These are phyloP conservation scores for Lepiota subincarnata DNA, from an alignment of 768 basidiomycete genomes.

Conservation along the genomic window DNA sequence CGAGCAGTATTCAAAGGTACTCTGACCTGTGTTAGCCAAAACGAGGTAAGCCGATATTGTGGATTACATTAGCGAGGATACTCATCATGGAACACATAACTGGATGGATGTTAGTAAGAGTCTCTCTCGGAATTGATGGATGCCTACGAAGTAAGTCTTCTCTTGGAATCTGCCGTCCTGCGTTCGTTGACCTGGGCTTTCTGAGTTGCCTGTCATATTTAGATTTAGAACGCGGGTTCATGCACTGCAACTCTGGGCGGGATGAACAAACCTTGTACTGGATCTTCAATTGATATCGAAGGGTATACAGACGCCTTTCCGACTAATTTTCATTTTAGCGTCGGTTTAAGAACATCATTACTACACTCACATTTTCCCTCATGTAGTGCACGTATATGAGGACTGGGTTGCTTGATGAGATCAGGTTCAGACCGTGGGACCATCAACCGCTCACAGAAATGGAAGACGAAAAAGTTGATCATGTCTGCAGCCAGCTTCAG, in stretches of 20 bases:
- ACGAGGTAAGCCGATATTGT: slow-evolving; percentile 10
- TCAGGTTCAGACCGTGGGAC: not conserved
- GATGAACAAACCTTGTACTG: slow-evolving; percentile 46
- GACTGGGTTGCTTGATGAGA: slow-evolving; percentile 38
- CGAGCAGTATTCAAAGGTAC: slow-evolving; percentile 78
- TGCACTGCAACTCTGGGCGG: not conserved
- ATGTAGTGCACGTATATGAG: slow-evolving; percentile 74
- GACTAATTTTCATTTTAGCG: slow-evolving; percentile 33
- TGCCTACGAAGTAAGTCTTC: slow-evolving; percentile 72
- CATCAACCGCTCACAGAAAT: slow-evolving; percentile 43
- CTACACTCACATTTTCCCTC: slow-evolving; percentile 48
- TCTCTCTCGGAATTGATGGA: slow-evolving; percentile 3
- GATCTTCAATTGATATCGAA: slow-evolving; percentile 72
- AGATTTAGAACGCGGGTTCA: not conserved
- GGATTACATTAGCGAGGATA: slow-evolving; percentile 18
- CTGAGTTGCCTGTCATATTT: slow-evolving; percentile 48
- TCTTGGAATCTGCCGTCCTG: slow-evolving; percentile 76
- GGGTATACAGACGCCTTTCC: slow-evolving; percentile 62
- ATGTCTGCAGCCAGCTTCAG: slow-evolving; percentile 34
- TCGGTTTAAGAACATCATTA: not conserved
- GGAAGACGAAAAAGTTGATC: slow-evolving; percentile 74
- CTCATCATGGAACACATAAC: slow-evolving; percentile 79
- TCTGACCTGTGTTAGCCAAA: slow-evolving; percentile 55
- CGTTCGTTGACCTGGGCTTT: slow-evolving; percentile 75
- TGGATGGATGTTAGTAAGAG: slow-evolving; percentile 18